Evolutionary conservation across 163 green algal species (phyloP).

Genomic region (Scenedesmus sp.): DNA sequence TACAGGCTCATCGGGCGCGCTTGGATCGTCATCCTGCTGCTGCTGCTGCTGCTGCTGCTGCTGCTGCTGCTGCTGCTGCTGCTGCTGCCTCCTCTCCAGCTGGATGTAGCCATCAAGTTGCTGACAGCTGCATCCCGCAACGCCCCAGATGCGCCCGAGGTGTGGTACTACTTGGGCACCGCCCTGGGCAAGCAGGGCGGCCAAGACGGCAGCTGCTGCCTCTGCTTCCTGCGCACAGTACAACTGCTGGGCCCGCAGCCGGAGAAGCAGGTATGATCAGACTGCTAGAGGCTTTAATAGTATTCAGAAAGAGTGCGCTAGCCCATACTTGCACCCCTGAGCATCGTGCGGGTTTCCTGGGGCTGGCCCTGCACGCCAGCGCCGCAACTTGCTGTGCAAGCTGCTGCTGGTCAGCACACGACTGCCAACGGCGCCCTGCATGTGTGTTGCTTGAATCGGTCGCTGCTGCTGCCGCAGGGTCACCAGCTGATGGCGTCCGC

Average conservation of each 20-base stretch:
- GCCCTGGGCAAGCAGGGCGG: constrained; percentile 7
- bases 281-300: not conserved
- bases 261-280: not conserved
- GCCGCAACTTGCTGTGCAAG: not conserved
- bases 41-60: not conserved
- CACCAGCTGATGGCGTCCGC: not conserved
- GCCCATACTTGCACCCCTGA: too few relatives aligned
- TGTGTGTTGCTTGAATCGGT: too few relatives aligned
- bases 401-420: not conserved
- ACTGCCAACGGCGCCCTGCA: too few relatives aligned
- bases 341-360: too few relatives aligned
- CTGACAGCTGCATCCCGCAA: not conserved
- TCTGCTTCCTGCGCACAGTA: constrained; percentile 14
- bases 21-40: not conserved
- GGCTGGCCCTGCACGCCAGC: too few relatives aligned
- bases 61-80: constrained; percentile 1
- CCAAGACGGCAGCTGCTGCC: not conserved
- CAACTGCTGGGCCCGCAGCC: constrained; percentile 10
- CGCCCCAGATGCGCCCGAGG: not conserved
- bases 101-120: constrained; percentile 16
- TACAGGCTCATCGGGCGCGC: too few relatives aligned
- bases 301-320: too few relatives aligned
- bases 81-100: not conserved
- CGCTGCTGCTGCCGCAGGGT: not conserved
- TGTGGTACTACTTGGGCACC: constrained; percentile 39